These are phyloP conservation scores for Keqinozyma sinolaborantium DNA, from an alignment of 1,139 yeast genomes.

Conservation along the genomic window DNA sequence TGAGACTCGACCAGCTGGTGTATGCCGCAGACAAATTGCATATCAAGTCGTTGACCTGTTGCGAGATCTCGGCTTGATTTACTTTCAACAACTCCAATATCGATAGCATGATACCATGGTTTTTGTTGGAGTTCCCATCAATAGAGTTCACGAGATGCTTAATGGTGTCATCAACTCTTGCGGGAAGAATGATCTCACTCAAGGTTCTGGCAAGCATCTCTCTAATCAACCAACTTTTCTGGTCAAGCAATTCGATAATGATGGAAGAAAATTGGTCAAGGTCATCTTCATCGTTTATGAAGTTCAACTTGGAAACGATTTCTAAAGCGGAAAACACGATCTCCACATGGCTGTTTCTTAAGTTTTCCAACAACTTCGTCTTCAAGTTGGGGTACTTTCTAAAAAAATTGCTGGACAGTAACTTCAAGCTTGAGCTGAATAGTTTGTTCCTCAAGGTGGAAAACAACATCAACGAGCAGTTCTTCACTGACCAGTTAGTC, in stretches of 20 bases:
- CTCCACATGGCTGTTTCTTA: slow-evolving; percentile 41
- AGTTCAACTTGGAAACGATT: slow-evolving; percentile 64
- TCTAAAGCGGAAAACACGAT: slow-evolving; percentile 73
- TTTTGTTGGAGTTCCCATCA: slow-evolving; percentile 26
- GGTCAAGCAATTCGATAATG: slow-evolving; percentile 44
- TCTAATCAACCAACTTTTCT: slow-evolving; percentile 74
- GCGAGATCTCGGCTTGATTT: background rate
- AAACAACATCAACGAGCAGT: slow-evolving; percentile 91
- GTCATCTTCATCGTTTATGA: slow-evolving; percentile 47
- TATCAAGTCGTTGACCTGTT: slow-evolving; percentile 1
- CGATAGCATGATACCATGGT: slow-evolving; percentile 60
- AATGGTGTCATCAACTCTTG: background rate
- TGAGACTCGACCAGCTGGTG: slow-evolving; percentile 8
- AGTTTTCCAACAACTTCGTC: slow-evolving; percentile 41
- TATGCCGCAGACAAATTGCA: slow-evolving; percentile 2
- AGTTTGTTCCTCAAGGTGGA: slow-evolving; percentile 76
- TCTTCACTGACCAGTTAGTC: slow-evolving; percentile 78
- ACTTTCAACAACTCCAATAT: slow-evolving; percentile 22
- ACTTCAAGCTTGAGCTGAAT: slow-evolving; percentile 56
- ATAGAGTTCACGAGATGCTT: slow-evolving; percentile 16
- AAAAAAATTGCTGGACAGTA: slow-evolving; percentile 59
- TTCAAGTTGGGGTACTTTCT: slow-evolving; percentile 54
- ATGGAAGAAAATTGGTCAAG: slow-evolving; percentile 47
- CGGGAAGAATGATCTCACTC: slow-evolving; percentile 26
- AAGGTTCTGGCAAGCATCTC: slow-evolving; percentile 80